Conservation (phyloP, 2,329 filamentous ascomycete species). For the Aspergillus sp. region DNA sequence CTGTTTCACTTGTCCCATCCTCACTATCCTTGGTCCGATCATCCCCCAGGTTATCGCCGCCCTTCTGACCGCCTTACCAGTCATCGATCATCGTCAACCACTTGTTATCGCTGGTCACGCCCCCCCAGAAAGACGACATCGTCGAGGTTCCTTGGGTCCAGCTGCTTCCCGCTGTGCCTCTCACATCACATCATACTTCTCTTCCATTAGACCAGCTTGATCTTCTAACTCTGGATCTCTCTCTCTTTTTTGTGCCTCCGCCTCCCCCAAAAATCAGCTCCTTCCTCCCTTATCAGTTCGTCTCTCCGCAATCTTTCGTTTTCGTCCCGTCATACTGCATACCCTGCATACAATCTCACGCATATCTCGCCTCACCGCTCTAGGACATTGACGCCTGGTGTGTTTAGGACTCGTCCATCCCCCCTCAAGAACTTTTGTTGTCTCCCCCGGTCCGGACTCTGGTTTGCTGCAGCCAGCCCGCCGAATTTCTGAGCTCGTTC, state of each 20-base stretch:
- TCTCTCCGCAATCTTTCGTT: no score
- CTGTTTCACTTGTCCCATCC: background rate
- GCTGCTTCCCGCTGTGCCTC: constrained; percentile 14
- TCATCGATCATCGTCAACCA: constrained; percentile 8
- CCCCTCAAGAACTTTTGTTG: background rate
- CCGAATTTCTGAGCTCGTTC: constrained; percentile 3
- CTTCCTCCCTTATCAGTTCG: background rate
- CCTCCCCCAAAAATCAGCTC: background rate
- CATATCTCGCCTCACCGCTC: background rate
- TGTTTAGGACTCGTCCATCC: no score
- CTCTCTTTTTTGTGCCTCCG: background rate
- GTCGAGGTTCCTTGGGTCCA: constrained; percentile 21
- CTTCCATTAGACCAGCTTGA: constrained; percentile 11
- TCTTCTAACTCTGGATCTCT: constrained; percentile 2
- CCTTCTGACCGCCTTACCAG: constrained; percentile 28
- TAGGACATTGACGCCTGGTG: background rate
- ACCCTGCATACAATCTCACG: no score
- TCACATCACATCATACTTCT: constrained; percentile 26
- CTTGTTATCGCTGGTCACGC: constrained; percentile 28
- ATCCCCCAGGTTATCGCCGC: constrained; percentile 4
- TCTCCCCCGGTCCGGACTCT: no score
- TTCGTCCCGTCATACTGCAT: no score
- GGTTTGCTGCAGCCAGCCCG: no score
- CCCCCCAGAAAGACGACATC: constrained; percentile 5
- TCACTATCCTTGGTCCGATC: background rate